Evolutionary conservation across 2,329 filamentous ascomycete genomes (phyloP), one percentile per base, ranked within the genome.

Genomic region (Pseudogymnoascus sp.): DNA sequence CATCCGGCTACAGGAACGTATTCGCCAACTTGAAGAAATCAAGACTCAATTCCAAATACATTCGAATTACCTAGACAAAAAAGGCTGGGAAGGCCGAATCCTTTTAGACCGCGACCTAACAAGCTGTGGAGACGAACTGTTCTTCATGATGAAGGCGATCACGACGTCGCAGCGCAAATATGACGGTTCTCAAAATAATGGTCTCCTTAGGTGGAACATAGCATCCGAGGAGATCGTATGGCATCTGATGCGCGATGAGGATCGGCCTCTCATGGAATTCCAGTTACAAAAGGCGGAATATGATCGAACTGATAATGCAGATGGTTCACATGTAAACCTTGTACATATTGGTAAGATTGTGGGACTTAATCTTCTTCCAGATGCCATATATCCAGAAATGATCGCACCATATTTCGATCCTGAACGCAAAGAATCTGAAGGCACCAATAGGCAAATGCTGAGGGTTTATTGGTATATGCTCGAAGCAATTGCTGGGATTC

Each of bases 71-170:
- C 82, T 99, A 25, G 93, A 97, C 74, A 87, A 87, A 70, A 86
- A 90, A 71, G 92, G 92, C 12, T 97, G 93, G 92, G 86, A 94
- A 72, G 93, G 97, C 72, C 85, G 92, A 35, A 80, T 97, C 64
- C 78, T 87, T n/a, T 82, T 99, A 47, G 94, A 99, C 72, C 88
- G 90, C 61, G 94, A 99, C 72, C 79, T 99, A 60, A 85, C 91
- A 8, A 86, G 86, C 18, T 97, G 91, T 71, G 94, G 97, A 74
- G 94, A 99, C 70, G 95, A 99, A 75, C 77, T 99, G 7, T 99
- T 99, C 81, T 99, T 99, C 77, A 90, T 99, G 80, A 97, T 99
- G 94, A 97, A 99, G 71, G 95, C 94, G 40, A 99, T 99, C 73
- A 99, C 94, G 1, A 95, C 92, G 2, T 95, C 93, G 4, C 94